Evolutionary conservation across 2,329 filamentous ascomycete species (phyloP), one percentile per base, ranked within the genome.

Genomic region (Penicillium sp.): DNA sequence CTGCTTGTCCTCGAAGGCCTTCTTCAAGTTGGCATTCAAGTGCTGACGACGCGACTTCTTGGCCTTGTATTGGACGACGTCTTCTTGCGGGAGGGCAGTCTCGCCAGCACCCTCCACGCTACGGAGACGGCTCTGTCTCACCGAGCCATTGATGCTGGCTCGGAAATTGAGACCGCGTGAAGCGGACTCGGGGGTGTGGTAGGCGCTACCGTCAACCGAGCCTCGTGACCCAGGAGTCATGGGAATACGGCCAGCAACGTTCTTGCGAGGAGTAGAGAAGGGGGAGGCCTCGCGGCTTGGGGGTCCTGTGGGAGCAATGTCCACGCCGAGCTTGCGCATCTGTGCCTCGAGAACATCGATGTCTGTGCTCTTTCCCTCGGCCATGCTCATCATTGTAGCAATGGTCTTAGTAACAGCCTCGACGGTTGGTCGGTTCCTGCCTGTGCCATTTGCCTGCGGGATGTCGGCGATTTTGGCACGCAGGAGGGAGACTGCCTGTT

Each of bases 391-490:
- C 89, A 99, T 93, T 70, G 94, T 96, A 57, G 82, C 81, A 64
- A 99, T 96, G 1, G 94, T 99, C 59, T 90, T 90, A 65, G 93
- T 88, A 21, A 99, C 90, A 0, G 91, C 91, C 67, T 97, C 94
- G 10, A 97, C 90, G 0, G 93, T 97, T 0, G 94, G 94, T 5
- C 88, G 84, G 50, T 82, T 67, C 42, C 59, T 60, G 63, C 42
- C 68, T 49, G 78, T 79, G 19, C 81, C 82, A 8, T 82, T 81
- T 1, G 83, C 77, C 6, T 77, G 75, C 43, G 77, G 73, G 25
- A 78, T 76, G 21, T 85, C 82, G 0, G 89, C 88, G 19, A 97
- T 82, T 66, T 88, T 89, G 3, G 92, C 89, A 68, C 90, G 90
- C 29, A 97, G 84, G 48, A 96, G 72, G 6, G 89, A 88, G 27